Base-by-base conservation (phyloP, 2,329 filamentous ascomycete genomes). In the Trichoderma sp. region DNA sequence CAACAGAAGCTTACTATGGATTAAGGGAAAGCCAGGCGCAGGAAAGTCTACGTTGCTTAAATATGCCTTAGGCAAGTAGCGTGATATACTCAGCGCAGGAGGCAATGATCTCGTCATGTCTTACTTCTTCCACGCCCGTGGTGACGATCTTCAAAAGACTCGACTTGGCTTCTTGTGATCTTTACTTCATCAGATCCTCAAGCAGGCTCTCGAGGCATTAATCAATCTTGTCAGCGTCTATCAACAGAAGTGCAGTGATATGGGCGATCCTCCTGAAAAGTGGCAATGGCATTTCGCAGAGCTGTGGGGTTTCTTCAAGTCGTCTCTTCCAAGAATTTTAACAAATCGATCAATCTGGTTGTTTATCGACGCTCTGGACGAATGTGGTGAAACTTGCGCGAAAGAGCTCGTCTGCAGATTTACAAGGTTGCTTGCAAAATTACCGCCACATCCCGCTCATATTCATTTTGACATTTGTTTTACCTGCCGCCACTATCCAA, bases 41-140 rank as follows among this genome's bases (percentile, higher is more conserved):
- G 82, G 82, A 2, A 84, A 84, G 68, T 83, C 81, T 6, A 84
- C 81, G 2, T 71, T 84, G 36, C 75, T 84, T 62, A 76, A 75
- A 39, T 77, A 78, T 72, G 34, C 82, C 1, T 75, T 83, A 14
- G 73, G 81, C 12, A 78, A 79, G 36, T 30, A 43, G 11, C 34
- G 12, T 32, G 9, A 36, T n/a, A 15, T 43, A 3, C 73, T 77
- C 57, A 51, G 28, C 3, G 9, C 4, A 8, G 7, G 67, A 66
- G 70, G 70, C 4, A 18, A 36, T 3, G 53, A 32, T 3, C 47
- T 80, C 6, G 63, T 77, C 6, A 73, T 82, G 11, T 77, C 74
- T 0, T 83, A 83, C 75, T 83, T 83, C 74, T 82, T 83, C 66
- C 78, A 82, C 21, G 78, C 73, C 7, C 77, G 78, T 3, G 80